Evolutionary conservation across 1,139 yeast species (phyloP).

Genomic region (Starmera stellimalicola): DNA sequence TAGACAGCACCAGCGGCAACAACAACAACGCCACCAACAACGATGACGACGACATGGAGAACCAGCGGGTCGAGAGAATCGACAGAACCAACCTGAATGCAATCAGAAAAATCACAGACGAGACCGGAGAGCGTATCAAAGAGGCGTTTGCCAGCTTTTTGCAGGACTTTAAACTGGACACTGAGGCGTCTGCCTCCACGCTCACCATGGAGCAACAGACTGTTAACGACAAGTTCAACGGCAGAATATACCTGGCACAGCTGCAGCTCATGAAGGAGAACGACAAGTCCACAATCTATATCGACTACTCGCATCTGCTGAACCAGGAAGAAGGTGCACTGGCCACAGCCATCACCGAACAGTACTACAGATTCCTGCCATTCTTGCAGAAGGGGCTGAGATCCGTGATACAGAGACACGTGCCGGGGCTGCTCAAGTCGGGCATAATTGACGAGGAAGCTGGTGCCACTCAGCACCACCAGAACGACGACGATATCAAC

Average conservation of each 20-base stretch:
- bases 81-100: slow-evolving; percentile 38
- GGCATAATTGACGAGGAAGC: slow-evolving; percentile 24
- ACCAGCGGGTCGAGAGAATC: slow-evolving; percentile 10
- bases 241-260: slow-evolving; percentile 66
- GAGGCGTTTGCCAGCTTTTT: slow-evolving; percentile 84
- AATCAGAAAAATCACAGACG: slow-evolving; percentile 82
- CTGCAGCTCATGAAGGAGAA: slow-evolving; percentile 71
- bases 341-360: slow-evolving; percentile 84
- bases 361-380: slow-evolving; percentile 87
- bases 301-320: slow-evolving; percentile 75
- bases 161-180: slow-evolving; percentile 41
- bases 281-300: slow-evolving; percentile 71
- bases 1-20: slow-evolving; percentile 5
- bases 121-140: slow-evolving; percentile 88
- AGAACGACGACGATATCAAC: slow-evolving; percentile 10
- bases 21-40: slow-evolving; percentile 24
- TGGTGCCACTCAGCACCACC: neutral
- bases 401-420: slow-evolving; percentile 61
- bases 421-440: slow-evolving; percentile 59
- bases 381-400: slow-evolving; percentile 70
- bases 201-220: slow-evolving; percentile 18
- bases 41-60: slow-evolving; percentile 7
- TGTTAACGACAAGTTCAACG: slow-evolving; percentile 33
- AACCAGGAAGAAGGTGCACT: slow-evolving; percentile 77
- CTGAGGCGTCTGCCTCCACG: slow-evolving; percentile 22